Evolutionary conservation across 225 moss, liverwort and hornwort species (phyloP).

Genomic region (Neckera pumila): DNA sequence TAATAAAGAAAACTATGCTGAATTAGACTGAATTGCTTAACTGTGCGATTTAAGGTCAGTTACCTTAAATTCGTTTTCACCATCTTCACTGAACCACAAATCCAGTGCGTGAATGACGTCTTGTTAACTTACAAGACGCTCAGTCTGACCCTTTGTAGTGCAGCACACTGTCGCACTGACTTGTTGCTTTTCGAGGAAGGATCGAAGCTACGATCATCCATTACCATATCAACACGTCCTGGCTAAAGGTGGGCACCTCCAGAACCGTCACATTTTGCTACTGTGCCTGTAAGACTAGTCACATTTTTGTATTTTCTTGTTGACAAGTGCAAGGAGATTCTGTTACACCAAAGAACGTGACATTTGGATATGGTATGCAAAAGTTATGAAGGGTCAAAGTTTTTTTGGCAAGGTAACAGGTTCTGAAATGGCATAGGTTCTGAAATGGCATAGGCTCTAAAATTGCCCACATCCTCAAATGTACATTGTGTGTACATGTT

Average conservation of each 20-base stretch:
- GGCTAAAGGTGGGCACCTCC: background rate
- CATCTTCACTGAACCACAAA: too few species aligned
- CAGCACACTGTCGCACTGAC: background rate
- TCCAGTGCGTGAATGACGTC: background rate
- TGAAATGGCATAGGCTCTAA: too few species aligned
- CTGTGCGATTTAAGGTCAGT: too few species aligned
- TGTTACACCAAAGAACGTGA: rapidly evolving
- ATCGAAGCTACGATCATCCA: background rate
- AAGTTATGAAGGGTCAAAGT: background rate
- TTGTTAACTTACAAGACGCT: background rate
- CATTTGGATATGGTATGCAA: background rate
- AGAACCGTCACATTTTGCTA: background rate
- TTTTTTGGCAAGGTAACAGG: too few species aligned
- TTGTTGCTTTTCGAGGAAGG: background rate
- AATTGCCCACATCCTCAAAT: too few species aligned
- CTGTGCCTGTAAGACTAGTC: too few species aligned
- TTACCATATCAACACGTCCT: background rate
- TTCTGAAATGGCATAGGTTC: too few species aligned
- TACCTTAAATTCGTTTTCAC: too few species aligned
- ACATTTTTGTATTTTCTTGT: background rate
- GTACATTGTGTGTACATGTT: too few species aligned
- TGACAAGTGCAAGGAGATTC: too few species aligned
- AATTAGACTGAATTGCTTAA: too few species aligned
- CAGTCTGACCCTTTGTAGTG: background rate
- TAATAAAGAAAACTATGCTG: too few species aligned